Evolutionary conservation across 179 eudicot genomes (phyloP).

Genomic region (Beta corolliflora): DNA sequence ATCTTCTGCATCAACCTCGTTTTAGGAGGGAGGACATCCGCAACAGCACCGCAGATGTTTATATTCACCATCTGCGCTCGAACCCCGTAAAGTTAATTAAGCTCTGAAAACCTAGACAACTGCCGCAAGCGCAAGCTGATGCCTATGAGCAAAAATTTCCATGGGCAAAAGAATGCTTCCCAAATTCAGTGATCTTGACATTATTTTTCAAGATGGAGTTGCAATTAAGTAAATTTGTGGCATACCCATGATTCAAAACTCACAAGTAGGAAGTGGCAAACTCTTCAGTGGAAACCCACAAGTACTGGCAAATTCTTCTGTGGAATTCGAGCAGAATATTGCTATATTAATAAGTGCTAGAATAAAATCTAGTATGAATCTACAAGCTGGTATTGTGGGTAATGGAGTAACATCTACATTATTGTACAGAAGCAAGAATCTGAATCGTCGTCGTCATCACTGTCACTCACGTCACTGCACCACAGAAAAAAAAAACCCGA

Average conservation of each 20-base stretch:
- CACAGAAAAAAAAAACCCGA: background rate
- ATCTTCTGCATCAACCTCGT: conserved; percentile 10
- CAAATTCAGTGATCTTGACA: conserved; percentile 11
- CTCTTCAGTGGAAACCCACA: background rate
- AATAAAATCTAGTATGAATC: conserved; percentile 15
- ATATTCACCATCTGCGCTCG: background rate
- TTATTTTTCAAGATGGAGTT: conserved; percentile 2
- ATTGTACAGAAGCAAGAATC: conserved; percentile 65
- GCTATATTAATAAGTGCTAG: conserved; percentile 1
- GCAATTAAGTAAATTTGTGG: background rate
- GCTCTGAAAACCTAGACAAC: background rate
- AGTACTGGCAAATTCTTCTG: background rate
- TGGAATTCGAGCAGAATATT: conserved; percentile 13
- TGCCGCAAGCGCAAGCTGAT: conserved; percentile 5
- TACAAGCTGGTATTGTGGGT: conserved; percentile 16
- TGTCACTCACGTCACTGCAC: conserved; percentile 75
- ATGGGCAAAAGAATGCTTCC: conserved; percentile 20
- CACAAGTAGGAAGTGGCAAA: background rate
- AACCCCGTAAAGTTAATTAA: background rate
- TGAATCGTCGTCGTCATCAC: conserved; percentile 62
- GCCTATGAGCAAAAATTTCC: conserved; percentile 19
- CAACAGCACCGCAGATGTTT: background rate
- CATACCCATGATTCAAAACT: background rate
- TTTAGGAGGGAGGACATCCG: background rate
- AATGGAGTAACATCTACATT: conserved; percentile 46